phyloP scores from a whole-genome alignment of 1,284 basidiomycete species.

The Trametes polyzona region DNA sequence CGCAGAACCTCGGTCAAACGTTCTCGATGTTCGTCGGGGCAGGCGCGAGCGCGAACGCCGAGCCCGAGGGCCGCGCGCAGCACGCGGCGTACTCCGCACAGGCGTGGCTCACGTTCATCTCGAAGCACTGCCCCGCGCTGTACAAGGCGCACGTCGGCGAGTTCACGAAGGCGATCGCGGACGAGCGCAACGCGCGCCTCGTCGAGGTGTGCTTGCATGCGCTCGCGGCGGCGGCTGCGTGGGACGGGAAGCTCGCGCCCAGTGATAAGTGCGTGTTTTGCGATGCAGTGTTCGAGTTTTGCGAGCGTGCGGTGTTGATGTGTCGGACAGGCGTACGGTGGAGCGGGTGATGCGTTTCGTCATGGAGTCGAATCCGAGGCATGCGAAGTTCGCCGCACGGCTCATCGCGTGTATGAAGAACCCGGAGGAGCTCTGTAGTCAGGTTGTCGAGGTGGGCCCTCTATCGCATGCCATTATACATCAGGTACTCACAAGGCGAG shows the following conservation, averaged over 20 bases:
- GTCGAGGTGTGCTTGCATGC: slow-evolving; percentile 79
- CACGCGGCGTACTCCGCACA: slow-evolving; percentile 51
- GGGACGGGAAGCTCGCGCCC: slow-evolving; percentile 59
- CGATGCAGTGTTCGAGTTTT: neutral
- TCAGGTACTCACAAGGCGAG: neutral
- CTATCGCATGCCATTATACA: neutral
- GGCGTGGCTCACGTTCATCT: slow-evolving; percentile 62
- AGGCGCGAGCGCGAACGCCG: slow-evolving; percentile 29
- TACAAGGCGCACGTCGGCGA: slow-evolving; percentile 78
- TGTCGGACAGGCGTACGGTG: slow-evolving; percentile 54
- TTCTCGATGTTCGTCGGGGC: slow-evolving; percentile 22
- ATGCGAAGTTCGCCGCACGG: slow-evolving; percentile 90
- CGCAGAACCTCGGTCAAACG: slow-evolving; percentile 17
- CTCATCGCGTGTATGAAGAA: slow-evolving; percentile 68
- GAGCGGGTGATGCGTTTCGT: slow-evolving; percentile 71
- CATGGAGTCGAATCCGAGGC: slow-evolving; percentile 61
- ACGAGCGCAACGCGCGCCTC: slow-evolving; percentile 60
- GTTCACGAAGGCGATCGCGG: slow-evolving; percentile 71
- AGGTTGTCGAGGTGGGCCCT: slow-evolving; percentile 66
- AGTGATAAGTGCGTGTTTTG: slow-evolving; percentile 66
- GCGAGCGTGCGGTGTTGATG: slow-evolving; percentile 1
- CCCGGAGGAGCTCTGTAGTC: slow-evolving; percentile 51
- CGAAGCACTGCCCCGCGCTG: slow-evolving; percentile 79
- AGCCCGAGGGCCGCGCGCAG: slow-evolving; percentile 38
- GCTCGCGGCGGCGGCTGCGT: slow-evolving; percentile 67